These are phyloP conservation scores for Hortaea sp. DNA, from an alignment of 2,329 filamentous ascomycete genomes.

Conservation along the genomic window DNA sequence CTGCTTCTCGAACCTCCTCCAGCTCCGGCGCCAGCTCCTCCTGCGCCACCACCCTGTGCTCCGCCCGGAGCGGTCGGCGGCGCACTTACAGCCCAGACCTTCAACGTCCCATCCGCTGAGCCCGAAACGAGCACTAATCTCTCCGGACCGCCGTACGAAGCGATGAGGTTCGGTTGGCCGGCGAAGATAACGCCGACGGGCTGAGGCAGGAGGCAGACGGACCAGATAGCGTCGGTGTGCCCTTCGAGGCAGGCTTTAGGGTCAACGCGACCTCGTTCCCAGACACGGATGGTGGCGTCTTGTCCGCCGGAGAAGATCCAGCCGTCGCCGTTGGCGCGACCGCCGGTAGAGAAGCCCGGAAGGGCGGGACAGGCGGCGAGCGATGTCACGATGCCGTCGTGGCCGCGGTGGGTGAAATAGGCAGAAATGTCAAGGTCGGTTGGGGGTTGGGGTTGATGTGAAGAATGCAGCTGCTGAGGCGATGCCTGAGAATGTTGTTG, in stretches of 20 bases:
- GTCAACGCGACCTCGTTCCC: slow-evolving; percentile 89
- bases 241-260: slow-evolving; percentile 90
- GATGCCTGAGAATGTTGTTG: slow-evolving; percentile 28
- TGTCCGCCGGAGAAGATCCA: slow-evolving; percentile 99
- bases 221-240: slow-evolving; percentile 93
- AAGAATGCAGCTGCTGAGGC: background rate
- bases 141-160: slow-evolving; percentile 68
- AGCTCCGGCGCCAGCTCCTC: slow-evolving; percentile 43
- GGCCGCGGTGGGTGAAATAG: slow-evolving; percentile 91
- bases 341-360: slow-evolving; percentile 80
- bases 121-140: slow-evolving; percentile 85
- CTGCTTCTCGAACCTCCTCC: slow-evolving; percentile 36
- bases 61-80: slow-evolving; percentile 58
- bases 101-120: slow-evolving; percentile 79
- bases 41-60: slow-evolving; percentile 30
- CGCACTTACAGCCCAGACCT: slow-evolving; percentile 88
- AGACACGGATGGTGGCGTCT: slow-evolving; percentile 84
- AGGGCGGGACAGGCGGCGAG: slow-evolving; percentile 79
- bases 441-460: background rate
- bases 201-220: slow-evolving; percentile 80
- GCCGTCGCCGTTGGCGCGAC: slow-evolving; percentile 78
- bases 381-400: slow-evolving; percentile 80
- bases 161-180: slow-evolving; percentile 20
- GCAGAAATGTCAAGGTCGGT: slow-evolving; percentile 78
- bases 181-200: slow-evolving; percentile 75